Percentiles rank a stretch among this genome's conserved stretches.
phyloP scores from a whole-genome alignment of 2,329 filamentous ascomycete species.

The Penicillium sp. region DNA sequence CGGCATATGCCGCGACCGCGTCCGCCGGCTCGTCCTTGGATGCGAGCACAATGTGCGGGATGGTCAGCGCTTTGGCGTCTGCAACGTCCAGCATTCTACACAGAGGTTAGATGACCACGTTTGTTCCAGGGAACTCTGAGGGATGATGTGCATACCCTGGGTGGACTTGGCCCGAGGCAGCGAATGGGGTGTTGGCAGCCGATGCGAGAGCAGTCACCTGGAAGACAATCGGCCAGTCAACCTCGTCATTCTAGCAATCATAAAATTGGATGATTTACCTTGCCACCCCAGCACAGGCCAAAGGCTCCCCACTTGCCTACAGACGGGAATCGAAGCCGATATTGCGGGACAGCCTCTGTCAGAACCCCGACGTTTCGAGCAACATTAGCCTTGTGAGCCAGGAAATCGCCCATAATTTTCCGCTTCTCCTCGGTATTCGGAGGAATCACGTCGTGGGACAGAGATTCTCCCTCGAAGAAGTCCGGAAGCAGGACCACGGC shows the following conservation, averaged over 20 bases:
- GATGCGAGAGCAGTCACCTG: conserved; percentile 47
- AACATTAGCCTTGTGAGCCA: conserved; percentile 44
- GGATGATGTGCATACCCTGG: conserved; percentile 37
- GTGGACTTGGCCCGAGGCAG: conserved; percentile 36
- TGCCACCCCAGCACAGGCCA: conserved; percentile 71
- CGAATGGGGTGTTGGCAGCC: conserved; percentile 54
- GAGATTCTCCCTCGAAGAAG: conserved; percentile 46
- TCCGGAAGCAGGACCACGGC: conserved; percentile 45
- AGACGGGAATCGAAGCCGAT: conserved; percentile 52
- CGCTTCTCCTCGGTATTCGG: conserved; percentile 64
- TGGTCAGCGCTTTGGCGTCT: conserved; percentile 59
- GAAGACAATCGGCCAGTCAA: too few relatives aligned
- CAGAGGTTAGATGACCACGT: too few relatives aligned
- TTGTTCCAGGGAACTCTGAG: too few relatives aligned
- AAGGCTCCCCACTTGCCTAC: conserved; percentile 61
- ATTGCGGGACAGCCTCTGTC: conserved; percentile 41
- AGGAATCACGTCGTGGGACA: conserved; percentile 53
- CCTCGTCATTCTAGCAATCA: too few relatives aligned
- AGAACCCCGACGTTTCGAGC: conserved; percentile 31
- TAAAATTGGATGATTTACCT: too few relatives aligned
- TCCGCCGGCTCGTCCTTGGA: conserved; percentile 62
- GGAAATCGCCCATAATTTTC: conserved; percentile 58
- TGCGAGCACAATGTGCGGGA: conserved; percentile 63
- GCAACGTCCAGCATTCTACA: conserved; percentile 48
- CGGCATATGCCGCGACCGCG: conserved; percentile 52